Base-by-base conservation (phyloP, 1,284 basidiomycete genomes). In the Phellopilus nigrolimitatus region DNA sequence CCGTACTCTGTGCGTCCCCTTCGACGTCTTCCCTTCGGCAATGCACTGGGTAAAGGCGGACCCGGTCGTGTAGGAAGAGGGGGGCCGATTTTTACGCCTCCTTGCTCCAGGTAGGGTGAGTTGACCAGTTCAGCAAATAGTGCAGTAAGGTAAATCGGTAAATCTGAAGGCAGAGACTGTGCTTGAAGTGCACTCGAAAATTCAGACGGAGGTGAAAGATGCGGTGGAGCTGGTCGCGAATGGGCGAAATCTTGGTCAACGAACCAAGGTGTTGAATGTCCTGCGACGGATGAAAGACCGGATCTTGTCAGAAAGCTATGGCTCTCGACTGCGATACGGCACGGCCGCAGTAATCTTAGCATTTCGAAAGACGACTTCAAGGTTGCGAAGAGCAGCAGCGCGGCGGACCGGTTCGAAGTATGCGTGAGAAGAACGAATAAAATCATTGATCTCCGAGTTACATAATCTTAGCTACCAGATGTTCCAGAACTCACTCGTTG, bases 1-100 rank as follows among this genome's bases (percentile, higher is more conserved):
- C 84, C 84, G 4, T 72, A 69, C 62, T 83, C 79, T 0, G 81
- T 84, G 34, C 80, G 70, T 22, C 86, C 84, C 47, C 86, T 71
- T 60, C 70, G 74, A 50, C 87, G 71, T 37, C 78, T 68, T 2
- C 86, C 87, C 57, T 80, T 82, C 4, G 59, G 53, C 12, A 50
- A 22, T 12, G 41, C 15, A 40, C 36, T 43, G 6, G 57, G 57
- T 31, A 60, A 45, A 31, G 56, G 46, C 9, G 57, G 60, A 10
- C 55, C 58, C 10, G 54, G 44, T 30, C 49, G 49, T 1, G 50
- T 51, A 15, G 51, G 45, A 13, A 48, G 36, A 15, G 56, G 59
- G 10, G 42, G 48, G 27, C 53, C 27, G 13, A 56, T 47, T 38
- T 52, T 46, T 22, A 59, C 41, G 41, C 36, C 38, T 25, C 42